Evolutionary conservation across 1,139 yeast species (phyloP).

Genomic region (Meyerozyma sp.): DNA sequence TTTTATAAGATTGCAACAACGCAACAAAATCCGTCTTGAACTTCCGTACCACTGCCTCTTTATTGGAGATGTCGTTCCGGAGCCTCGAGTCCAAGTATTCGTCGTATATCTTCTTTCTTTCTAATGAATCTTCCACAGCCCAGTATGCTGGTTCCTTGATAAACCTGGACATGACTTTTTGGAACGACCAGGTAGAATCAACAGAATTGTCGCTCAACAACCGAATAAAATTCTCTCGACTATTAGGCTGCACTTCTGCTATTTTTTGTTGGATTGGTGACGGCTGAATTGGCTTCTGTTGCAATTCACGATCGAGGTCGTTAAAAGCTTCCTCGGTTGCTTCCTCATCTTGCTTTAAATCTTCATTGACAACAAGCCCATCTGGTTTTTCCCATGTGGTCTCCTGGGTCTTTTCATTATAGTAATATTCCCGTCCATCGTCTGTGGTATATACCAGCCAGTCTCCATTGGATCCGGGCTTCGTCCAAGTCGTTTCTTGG

Average conservation of each 20-base stretch:
- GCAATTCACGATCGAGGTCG: conserved; percentile 11
- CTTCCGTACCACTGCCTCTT: conserved; percentile 46
- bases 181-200: conserved; percentile 75
- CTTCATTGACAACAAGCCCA: conserved; percentile 18
- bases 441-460: conserved; percentile 69
- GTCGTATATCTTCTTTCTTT: conserved; percentile 61
- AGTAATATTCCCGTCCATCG: conserved; percentile 70
- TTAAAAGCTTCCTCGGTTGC: conserved; percentile 5
- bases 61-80: conserved; percentile 49
- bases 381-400: conserved; percentile 80
- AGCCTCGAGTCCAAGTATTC: conserved; percentile 52
- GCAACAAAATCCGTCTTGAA: conserved; percentile 50
- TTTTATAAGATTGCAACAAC: conserved; percentile 36
- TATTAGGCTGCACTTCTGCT: neutral
- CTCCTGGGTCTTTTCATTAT: conserved; percentile 57
- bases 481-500: conserved; percentile 75
- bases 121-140: conserved; percentile 56
- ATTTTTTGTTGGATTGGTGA: neutral
- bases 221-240: conserved; percentile 30
- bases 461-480: conserved; percentile 51
- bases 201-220: conserved; percentile 52
- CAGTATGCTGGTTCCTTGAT: conserved; percentile 64
- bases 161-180: conserved; percentile 55
- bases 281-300: conserved; percentile 5
- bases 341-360: conserved; percentile 2